A percentile compares a stretch with the other conserved stretches of the same genome.
Conservation (phyloP, 176 grass and related monocot species). For the Melocanna baccifera region DNA sequence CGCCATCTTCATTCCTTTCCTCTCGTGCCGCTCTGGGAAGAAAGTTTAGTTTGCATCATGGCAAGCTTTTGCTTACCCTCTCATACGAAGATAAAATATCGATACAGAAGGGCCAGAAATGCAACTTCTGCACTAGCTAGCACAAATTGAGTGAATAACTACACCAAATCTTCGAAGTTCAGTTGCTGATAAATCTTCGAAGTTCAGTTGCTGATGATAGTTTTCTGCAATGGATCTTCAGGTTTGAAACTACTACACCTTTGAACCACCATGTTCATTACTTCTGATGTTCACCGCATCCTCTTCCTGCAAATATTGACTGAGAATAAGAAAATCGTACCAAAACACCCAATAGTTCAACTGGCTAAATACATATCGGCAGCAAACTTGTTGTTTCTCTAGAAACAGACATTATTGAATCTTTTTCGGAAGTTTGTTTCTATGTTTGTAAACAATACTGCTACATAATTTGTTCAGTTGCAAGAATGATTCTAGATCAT, state of each 20-base stretch:
- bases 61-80: slow-evolving; percentile 9
- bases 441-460: neutral
- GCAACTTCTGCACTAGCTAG: neutral
- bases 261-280: slow-evolving; percentile 13
- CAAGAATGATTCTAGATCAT: neutral
- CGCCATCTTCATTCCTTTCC: no score
- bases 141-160: neutral
- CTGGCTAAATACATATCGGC: neutral
- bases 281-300: slow-evolving; percentile 3
- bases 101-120: neutral
- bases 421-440: neutral
- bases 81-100: neutral
- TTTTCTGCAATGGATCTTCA: neutral
- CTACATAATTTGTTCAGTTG: neutral
- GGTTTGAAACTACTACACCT: neutral
- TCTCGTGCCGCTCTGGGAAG: no score
- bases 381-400: neutral
- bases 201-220: no score
- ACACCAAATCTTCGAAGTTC: neutral
- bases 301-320: slow-evolving; percentile 30
- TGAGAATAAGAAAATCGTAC: neutral
- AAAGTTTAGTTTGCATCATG: neutral
- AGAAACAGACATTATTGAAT: neutral
- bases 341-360: neutral
- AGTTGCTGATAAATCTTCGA: no score